These are phyloP conservation scores for Fusarium sp. DNA, from an alignment of 2,329 filamentous ascomycete species.

Conservation along the genomic window DNA sequence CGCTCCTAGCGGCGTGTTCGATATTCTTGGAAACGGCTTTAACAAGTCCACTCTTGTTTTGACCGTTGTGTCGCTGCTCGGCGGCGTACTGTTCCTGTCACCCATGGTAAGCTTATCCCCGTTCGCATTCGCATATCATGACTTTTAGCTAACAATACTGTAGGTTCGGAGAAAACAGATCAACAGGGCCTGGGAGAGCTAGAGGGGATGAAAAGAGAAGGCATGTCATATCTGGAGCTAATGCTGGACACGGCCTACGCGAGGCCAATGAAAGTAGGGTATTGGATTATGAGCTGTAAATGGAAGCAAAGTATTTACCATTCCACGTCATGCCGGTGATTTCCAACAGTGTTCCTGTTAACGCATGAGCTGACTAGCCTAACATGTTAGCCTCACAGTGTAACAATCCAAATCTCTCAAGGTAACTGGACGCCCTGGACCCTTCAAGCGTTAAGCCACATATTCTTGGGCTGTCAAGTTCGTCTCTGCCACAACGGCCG, in stretches of 20 bases:
- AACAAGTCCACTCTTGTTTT: conserved; percentile 87
- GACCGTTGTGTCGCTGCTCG: conserved; percentile 83
- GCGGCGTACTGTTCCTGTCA: conserved; percentile 81
- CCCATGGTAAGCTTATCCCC: conserved; percentile 79
- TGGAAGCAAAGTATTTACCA: conserved; percentile 33
- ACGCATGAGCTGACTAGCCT: conserved; percentile 16
- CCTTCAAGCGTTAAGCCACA: conserved; percentile 9
- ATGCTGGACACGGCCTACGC: conserved; percentile 24
- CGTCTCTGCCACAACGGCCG: conserved; percentile 7
- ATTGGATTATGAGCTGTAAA: conserved; percentile 43
- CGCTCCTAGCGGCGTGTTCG: conserved; percentile 89
- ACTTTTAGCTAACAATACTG: conserved; percentile 50
- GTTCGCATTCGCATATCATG: neutral
- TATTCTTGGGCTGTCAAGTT: neutral
- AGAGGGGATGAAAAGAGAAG: conserved; percentile 33
- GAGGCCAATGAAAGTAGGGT: conserved; percentile 25
- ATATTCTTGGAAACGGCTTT: conserved; percentile 93
- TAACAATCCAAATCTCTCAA: conserved; percentile 19
- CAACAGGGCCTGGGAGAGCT: conserved; percentile 70
- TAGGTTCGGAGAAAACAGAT: conserved; percentile 76
- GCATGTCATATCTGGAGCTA: conserved; percentile 37
- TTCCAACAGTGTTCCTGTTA: neutral
- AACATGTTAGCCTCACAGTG: conserved; percentile 31
- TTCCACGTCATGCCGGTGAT: conserved; percentile 6
- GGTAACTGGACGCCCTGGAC: neutral